Evolutionary conservation across 2,329 filamentous ascomycete genomes (phyloP).

Genomic region (Clonostachys chloroleuca): DNA sequence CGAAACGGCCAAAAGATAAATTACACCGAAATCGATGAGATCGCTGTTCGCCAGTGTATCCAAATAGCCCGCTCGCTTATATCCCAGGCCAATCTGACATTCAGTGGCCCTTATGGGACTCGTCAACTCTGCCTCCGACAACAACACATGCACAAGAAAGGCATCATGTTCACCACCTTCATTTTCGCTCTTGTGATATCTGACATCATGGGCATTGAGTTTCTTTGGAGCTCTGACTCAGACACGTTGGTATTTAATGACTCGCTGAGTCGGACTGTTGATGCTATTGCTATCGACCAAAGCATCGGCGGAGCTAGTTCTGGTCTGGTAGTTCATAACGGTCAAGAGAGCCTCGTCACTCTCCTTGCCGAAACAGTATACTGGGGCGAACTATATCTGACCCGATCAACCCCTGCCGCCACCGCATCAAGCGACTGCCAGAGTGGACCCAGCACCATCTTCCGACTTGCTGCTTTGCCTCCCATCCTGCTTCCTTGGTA

Average conservation of each 20-base stretch:
- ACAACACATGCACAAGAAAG: conserved; percentile 16
- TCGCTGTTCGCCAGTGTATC: conserved; percentile 12
- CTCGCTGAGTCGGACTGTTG: conserved; percentile 10
- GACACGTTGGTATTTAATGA: conserved; percentile 12
- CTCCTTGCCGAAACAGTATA: conserved; percentile 13
- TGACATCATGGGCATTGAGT: conserved; percentile 13
- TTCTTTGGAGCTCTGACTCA: conserved; percentile 16
- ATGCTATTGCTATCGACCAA: conserved; percentile 9
- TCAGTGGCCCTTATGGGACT: conserved; percentile 6
- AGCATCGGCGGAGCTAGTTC: conserved; percentile 15
- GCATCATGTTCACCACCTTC: conserved; percentile 16
- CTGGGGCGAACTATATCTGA: conserved; percentile 16
- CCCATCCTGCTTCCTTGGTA: conserved; percentile 15
- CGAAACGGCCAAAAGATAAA: conserved; percentile 6
- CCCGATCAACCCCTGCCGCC: conserved; percentile 10
- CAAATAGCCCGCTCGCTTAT: conserved; percentile 10
- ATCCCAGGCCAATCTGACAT: conserved; percentile 8
- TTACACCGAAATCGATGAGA: conserved; percentile 7
- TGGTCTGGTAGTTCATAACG: conserved; percentile 13
- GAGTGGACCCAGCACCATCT: conserved; percentile 14
- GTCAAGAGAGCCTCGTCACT: conserved; percentile 9
- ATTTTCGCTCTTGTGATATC: conserved; percentile 14
- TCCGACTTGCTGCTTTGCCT: conserved; percentile 12
- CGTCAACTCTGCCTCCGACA: conserved; percentile 13
- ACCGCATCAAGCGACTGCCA: conserved; percentile 16